A percentile compares a stretch with the other conserved stretches of the same genome.
phyloP scores from a whole-genome alignment of 257 asterid species.

The Solanum chmielewskii region DNA sequence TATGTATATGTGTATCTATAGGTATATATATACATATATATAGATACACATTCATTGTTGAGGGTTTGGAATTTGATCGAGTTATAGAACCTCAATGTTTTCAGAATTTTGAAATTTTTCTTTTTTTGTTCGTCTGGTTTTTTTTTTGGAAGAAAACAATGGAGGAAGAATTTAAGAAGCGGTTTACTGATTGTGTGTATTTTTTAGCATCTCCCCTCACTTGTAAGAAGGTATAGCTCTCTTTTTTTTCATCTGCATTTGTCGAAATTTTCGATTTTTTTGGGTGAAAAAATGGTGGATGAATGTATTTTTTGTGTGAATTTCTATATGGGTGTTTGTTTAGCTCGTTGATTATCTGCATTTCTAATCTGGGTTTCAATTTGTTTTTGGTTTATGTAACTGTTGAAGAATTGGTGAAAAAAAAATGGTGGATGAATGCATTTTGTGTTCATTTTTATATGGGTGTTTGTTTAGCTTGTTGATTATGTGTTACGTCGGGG shows the following conservation, averaged over 20 bases:
- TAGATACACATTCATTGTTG: neutral
- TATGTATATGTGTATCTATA: neutral
- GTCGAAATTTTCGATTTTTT: neutral
- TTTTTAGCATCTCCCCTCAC: conserved; percentile 92
- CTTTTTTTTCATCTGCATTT: neutral
- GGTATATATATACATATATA: neutral
- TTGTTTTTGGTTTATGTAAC: neutral
- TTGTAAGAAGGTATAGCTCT: conserved; percentile 67
- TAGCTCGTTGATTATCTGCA: neutral
- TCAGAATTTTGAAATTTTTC: neutral
- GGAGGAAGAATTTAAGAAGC: conserved; percentile 60
- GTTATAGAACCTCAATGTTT: neutral
- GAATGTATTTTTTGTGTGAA: neutral
- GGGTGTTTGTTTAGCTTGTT: neutral
- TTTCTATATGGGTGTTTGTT: neutral
- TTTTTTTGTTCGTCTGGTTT: neutral
- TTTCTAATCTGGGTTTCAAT: neutral
- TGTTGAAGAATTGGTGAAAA: neutral
- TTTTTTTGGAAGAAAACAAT: neutral
- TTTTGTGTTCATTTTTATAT: neutral
- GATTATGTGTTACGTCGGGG: neutral
- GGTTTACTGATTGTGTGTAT: conserved; percentile 87
- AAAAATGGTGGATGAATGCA: neutral
- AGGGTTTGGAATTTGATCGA: neutral
- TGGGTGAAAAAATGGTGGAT: neutral